These are phyloP conservation scores for Wallacemonas sp. DNA, from an alignment of 208 protist genomes.

Conservation along the genomic window DNA sequence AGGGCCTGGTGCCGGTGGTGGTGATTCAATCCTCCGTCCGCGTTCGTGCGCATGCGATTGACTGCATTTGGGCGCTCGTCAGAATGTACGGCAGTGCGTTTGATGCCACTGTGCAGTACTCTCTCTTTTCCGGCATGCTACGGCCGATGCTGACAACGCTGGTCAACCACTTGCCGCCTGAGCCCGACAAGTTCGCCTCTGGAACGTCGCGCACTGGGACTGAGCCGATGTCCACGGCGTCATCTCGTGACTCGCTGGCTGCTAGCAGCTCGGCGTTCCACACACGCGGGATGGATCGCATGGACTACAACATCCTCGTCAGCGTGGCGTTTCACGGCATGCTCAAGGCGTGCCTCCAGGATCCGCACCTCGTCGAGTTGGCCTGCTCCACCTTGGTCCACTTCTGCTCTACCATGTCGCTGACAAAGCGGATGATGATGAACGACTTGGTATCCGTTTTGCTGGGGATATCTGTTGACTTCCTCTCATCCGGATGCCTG, in stretches of 20 bases:
- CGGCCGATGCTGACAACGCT: slow-evolving; percentile 60
- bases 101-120: slow-evolving; percentile 52
- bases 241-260: background rate
- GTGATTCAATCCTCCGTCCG: slow-evolving; percentile 69
- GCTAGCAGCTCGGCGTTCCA: background rate
- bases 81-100: slow-evolving; percentile 59
- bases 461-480: slow-evolving; percentile 58
- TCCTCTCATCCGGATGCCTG: slow-evolving; percentile 26
- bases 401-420: slow-evolving; percentile 24
- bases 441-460: slow-evolving; percentile 48
- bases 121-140: slow-evolving; percentile 69
- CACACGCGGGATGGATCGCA: slow-evolving; percentile 24
- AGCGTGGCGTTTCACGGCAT: slow-evolving; percentile 67
- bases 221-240: background rate
- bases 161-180: slow-evolving; percentile 34
- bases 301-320: slow-evolving; percentile 77
- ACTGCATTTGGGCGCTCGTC: slow-evolving; percentile 62
- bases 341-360: slow-evolving; percentile 49
- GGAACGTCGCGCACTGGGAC: background rate
- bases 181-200: background rate
- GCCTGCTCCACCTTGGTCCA: slow-evolving; percentile 47
- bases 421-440: slow-evolving; percentile 39
- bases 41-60: slow-evolving; percentile 68
- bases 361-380: slow-evolving; percentile 44
- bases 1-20: slow-evolving; percentile 75